Evolutionary conservation across 495 filamentous ascomycete genomes (phyloP), one percentile per base, ranked within the genome.

Genomic region (Durotheca rogersii): DNA sequence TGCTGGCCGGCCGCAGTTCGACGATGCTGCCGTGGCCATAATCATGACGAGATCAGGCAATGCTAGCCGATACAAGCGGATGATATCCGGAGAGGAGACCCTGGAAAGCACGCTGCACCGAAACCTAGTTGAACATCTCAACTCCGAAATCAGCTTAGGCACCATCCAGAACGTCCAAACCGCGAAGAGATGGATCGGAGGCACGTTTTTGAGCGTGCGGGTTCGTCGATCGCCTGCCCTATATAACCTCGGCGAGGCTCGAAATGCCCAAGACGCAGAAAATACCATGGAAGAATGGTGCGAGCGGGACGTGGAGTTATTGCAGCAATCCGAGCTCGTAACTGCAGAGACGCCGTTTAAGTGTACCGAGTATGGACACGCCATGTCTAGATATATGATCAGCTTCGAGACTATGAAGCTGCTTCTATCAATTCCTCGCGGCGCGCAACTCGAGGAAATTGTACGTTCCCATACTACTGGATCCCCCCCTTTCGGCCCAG

Each of bases 341-440:
- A 73, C 71, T 1, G 40, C 59, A 29, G 71, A 72, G 10, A 64
- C 61, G 2, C 64, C 51, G 7, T 76, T 95, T 29, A 74, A 69
- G 38, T 84, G 83, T 20, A 95, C 90, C 1, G 80, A 84, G 42
- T 90, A 86, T 59, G 93, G 93, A 1, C 77, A 89, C 45, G 87
- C 89, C 1, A 98, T 98, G 93, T 89, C 93, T 29, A 84, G 83
- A 41, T 96, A 96, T 63, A 96, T 90, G 71, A 72, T 98, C 2
- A 81, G 83, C n/a, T 95, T 94, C 57, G 78, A 86, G 33, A 96
- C 91, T 0, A 97, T 97, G 90, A 87, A 84, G 58, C 67, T 74
- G 1, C 65, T 96, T 2, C 65, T 96, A 16, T 71, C 71, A 1
- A 70, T 98, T 42, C 76, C 79, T 17, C 64, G 68, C 5, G 78